Base-by-base conservation (phyloP, 257 asterid species). In the Petunia secreta region DNA sequence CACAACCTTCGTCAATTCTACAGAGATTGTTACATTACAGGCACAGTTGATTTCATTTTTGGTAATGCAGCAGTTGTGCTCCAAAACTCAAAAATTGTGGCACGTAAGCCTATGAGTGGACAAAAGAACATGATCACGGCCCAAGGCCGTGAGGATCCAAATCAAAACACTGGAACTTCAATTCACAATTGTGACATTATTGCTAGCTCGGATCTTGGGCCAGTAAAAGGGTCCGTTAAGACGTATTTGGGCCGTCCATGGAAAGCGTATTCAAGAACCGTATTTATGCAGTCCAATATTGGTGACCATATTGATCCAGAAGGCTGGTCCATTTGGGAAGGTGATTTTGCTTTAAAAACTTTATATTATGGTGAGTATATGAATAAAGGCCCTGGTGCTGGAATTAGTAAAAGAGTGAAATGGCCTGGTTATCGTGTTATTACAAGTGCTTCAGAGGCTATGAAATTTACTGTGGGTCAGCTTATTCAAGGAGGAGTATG, bases 1-100 rank as follows among this genome's bases (percentile, higher is more conserved):
- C 93, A 91, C 43, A 81, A 84, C 57, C 85, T 79, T 53, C 91
- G 93, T 1, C 95, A 91, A 39, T 91, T 90, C 85, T 90, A 87
- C 79, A 41, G 88, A 2, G 94, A 89, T 5, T 89, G 90, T 84
- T 75, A 67, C 39, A 89, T 91, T 79, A 69, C 86, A 0, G 95
- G 95, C 46, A 91, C 95, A 0, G 77, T 91, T 0, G 95, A 91
- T 68, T 89, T 91, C 85, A 91, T 91, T 0, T 91, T 88, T 8
- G 95, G 94, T 50, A 80, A 89, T 14, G 92, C 90, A 0, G 82
- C 85, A 9, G 89, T 63, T 1, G 89, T 87, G 0, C 83, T 91
- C 77, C 95, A 91, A 38, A 88, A 63, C 83, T 89, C 85, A 37
- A 75, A 67, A 83, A 37, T 84, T 1, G 65, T 48, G 16, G 91